Evolutionary conservation across 1,284 basidiomycete species (phyloP).

Genomic region (Malassezia caprae): DNA sequence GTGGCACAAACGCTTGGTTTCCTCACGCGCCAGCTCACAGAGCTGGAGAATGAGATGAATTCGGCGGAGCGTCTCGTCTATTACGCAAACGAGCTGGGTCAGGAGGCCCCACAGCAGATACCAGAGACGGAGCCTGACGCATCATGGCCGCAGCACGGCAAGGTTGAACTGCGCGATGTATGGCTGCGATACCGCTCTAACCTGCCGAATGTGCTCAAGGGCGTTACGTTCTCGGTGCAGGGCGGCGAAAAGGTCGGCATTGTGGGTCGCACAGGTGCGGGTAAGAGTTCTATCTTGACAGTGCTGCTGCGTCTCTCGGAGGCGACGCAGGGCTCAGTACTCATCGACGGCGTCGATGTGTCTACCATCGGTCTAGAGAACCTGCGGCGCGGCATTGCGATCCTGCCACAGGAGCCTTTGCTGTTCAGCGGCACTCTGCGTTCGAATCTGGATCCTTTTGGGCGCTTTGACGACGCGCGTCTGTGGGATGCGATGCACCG

Average conservation of each 20-base stretch:
- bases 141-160: conserved; percentile 45
- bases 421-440: conserved; percentile 49
- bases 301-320: conserved; percentile 64
- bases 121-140: conserved; percentile 26
- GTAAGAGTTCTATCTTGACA: conserved; percentile 65
- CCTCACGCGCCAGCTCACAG: conserved; percentile 47
- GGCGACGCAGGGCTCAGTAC: conserved; percentile 57
- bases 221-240: conserved; percentile 49
- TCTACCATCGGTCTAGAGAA: conserved; percentile 52
- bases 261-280: conserved; percentile 53
- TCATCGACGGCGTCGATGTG: conserved; percentile 61
- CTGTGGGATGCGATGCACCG: conserved; percentile 47
- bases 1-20: conserved; percentile 41
- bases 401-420: conserved; percentile 45
- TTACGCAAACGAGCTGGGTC: conserved; percentile 41
- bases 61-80: conserved; percentile 45
- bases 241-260: conserved; percentile 55
- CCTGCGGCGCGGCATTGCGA: conserved; percentile 35
- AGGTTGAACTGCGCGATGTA: conserved; percentile 42
- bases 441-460: conserved; percentile 48
- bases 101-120: conserved; percentile 39
- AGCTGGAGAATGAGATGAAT: conserved; percentile 49
- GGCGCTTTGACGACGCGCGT: conserved; percentile 44
- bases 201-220: conserved; percentile 52
- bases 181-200: conserved; percentile 53